Percentiles rank a stretch among this genome's conserved stretches.
phyloP scores from a whole-genome alignment of 1,284 basidiomycete species.

The Ganoderma meredithae region DNA sequence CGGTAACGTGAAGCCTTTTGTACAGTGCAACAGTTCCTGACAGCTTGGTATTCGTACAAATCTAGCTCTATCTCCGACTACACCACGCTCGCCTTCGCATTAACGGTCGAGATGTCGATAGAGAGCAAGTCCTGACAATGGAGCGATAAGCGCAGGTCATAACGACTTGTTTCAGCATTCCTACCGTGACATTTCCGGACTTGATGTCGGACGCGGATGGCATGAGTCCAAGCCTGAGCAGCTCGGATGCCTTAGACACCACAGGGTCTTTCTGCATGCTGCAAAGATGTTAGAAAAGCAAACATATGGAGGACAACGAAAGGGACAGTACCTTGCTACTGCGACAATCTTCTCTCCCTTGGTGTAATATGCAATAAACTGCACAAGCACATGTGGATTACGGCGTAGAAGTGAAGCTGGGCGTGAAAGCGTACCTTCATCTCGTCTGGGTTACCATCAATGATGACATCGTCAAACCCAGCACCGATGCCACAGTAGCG shows the following conservation, averaged over 20 bases:
- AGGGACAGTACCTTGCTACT: conserved; percentile 66
- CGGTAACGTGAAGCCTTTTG: neutral
- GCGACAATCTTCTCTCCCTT: conserved; percentile 83
- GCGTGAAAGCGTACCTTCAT: conserved; percentile 67
- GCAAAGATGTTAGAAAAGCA: neutral
- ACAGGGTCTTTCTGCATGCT: conserved; percentile 88
- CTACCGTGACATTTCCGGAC: conserved; percentile 58
- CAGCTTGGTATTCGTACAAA: neutral
- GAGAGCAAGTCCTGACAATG: conserved; percentile 37
- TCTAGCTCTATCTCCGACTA: neutral
- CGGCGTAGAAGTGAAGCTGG: neutral
- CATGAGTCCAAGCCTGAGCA: conserved; percentile 84
- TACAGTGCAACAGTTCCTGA: conserved; percentile 6
- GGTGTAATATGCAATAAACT: conserved; percentile 90
- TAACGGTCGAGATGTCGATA: conserved; percentile 38
- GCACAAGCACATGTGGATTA: neutral
- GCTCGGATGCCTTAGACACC: conserved; percentile 83
- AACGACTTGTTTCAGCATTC: neutral
- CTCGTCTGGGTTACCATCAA: conserved; percentile 78
- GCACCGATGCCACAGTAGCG: conserved; percentile 91
- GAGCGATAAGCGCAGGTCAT: neutral
- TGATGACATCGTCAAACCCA: conserved; percentile 87
- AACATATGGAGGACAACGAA: conserved; percentile 2
- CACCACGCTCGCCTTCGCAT: conserved; percentile 38
- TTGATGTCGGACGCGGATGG: conserved; percentile 80